These are phyloP conservation scores for Fusarium tjaetaba DNA, from an alignment of 2,329 filamentous ascomycete species.

Conservation along the genomic window DNA sequence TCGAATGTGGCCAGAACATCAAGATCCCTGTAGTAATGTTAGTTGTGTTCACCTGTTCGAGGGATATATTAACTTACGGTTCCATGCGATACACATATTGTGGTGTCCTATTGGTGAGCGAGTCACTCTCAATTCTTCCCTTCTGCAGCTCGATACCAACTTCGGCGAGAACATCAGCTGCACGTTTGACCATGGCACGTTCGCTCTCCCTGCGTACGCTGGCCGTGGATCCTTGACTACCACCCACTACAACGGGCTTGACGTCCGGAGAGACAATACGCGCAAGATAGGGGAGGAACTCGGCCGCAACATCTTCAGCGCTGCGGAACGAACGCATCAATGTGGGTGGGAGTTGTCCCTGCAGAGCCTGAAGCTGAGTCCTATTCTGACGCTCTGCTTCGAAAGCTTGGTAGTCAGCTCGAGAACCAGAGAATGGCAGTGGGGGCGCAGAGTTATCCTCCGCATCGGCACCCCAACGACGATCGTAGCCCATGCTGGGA, in stretches of 20 bases:
- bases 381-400: conserved; percentile 85
- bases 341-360: conserved; percentile 75
- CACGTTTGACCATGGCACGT: conserved; percentile 80
- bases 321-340: conserved; percentile 83
- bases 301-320: conserved; percentile 78
- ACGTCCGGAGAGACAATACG: conserved; percentile 89
- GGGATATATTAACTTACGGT: conserved; percentile 68
- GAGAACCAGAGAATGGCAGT: conserved; percentile 81
- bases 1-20: conserved; percentile 82
- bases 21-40: conserved; percentile 62
- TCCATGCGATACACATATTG: conserved; percentile 95
- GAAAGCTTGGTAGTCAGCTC: conserved; percentile 82
- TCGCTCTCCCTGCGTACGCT: conserved; percentile 90
- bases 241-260: conserved; percentile 86
- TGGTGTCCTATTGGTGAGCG: conserved; percentile 65
- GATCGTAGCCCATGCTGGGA: conserved; percentile 54
- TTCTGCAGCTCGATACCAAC: conserved; percentile 84
- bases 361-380: conserved; percentile 77
- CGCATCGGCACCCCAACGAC: conserved; percentile 55
- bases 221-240: conserved; percentile 73
- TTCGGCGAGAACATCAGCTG: conserved; percentile 84
- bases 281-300: conserved; percentile 85
- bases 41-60: conserved; percentile 1
- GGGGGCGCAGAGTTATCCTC: conserved; percentile 61
- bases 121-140: conserved; percentile 79